These are phyloP conservation scores for Fusarium foetens DNA, from an alignment of 2,329 filamentous ascomycete species.

Conservation along the genomic window DNA sequence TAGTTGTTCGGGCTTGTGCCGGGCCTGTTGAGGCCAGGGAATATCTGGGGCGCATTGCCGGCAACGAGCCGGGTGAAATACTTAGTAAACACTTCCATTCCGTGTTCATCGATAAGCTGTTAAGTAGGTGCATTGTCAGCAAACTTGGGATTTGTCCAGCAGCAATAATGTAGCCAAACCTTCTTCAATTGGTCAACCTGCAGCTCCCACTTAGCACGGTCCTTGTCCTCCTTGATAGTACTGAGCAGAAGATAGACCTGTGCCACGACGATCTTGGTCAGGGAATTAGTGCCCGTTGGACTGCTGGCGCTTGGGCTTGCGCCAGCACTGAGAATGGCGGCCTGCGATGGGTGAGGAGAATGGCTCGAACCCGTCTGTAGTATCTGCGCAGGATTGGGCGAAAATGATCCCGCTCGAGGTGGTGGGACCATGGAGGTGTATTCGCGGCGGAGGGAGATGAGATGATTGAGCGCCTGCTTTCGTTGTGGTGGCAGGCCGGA, in stretches of 20 bases:
- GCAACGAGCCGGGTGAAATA: slow-evolving; percentile 94
- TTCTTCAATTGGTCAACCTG: slow-evolving; percentile 93
- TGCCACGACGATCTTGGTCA: slow-evolving; percentile 93
- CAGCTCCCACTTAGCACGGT: slow-evolving; percentile 87
- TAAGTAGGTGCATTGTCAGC: slow-evolving; percentile 31
- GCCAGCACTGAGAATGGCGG: slow-evolving; percentile 67
- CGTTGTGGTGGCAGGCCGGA: slow-evolving; percentile 49
- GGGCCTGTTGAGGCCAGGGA: slow-evolving; percentile 79
- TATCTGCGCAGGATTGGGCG: slow-evolving; percentile 68
- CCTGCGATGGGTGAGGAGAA: slow-evolving; percentile 67
- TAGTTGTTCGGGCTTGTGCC: slow-evolving; percentile 84
- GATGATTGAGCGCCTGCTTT: slow-evolving; percentile 51
- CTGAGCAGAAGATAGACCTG: slow-evolving; percentile 95
- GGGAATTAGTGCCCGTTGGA: slow-evolving; percentile 70
- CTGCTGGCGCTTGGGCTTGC: slow-evolving; percentile 71
- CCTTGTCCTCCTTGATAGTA: slow-evolving; percentile 94
- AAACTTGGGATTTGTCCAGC: not conserved
- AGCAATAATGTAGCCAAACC: slow-evolving; percentile 59
- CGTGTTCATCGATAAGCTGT: slow-evolving; percentile 94
- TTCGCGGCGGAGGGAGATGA: slow-evolving; percentile 47
- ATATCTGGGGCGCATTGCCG: slow-evolving; percentile 91
- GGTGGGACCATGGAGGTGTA: slow-evolving; percentile 66
- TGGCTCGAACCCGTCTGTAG: slow-evolving; percentile 66
- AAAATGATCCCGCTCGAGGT: slow-evolving; percentile 72
- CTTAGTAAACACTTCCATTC: slow-evolving; percentile 98